Evolutionary conservation across 257 asterid genomes (phyloP).

Genomic region (Solanum pimpinellifolium): DNA sequence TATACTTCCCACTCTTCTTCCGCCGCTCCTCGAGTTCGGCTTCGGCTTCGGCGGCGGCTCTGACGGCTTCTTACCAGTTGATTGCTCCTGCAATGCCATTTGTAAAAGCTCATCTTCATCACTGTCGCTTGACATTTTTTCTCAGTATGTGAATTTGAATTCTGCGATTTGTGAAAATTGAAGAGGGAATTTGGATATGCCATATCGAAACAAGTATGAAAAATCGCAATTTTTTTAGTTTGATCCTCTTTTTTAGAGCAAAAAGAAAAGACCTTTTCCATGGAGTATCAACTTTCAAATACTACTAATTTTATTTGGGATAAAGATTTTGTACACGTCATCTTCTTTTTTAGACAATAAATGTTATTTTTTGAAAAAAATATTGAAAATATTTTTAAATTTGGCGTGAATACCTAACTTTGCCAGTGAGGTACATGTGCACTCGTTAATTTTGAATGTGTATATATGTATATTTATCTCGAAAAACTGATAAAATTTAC

Average conservation of each 20-base stretch:
- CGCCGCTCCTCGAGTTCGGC: conserved; percentile 2
- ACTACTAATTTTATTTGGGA: too few species aligned
- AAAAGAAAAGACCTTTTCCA: background rate
- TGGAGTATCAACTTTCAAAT: background rate
- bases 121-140: conserved; percentile 66
- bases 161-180: background rate
- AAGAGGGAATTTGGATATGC: background rate
- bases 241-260: background rate
- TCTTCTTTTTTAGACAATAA: too few species aligned
- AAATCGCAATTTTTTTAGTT: background rate
- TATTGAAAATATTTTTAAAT: too few species aligned
- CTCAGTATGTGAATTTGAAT: background rate
- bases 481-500: too few species aligned
- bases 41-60: conserved; percentile 49
- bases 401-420: too few species aligned
- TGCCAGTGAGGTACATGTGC: too few species aligned
- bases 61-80: conserved; percentile 61
- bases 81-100: conserved; percentile 87
- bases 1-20: background rate
- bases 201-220: background rate
- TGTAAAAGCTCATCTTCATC: conserved; percentile 95
- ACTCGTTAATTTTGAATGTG: too few species aligned
- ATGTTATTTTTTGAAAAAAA: too few species aligned
- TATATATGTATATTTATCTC: too few species aligned
- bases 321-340: too few species aligned